Evolutionary conservation across 2,329 filamentous ascomycete species (phyloP).

Genomic region (Cladophialophora immunda): DNA sequence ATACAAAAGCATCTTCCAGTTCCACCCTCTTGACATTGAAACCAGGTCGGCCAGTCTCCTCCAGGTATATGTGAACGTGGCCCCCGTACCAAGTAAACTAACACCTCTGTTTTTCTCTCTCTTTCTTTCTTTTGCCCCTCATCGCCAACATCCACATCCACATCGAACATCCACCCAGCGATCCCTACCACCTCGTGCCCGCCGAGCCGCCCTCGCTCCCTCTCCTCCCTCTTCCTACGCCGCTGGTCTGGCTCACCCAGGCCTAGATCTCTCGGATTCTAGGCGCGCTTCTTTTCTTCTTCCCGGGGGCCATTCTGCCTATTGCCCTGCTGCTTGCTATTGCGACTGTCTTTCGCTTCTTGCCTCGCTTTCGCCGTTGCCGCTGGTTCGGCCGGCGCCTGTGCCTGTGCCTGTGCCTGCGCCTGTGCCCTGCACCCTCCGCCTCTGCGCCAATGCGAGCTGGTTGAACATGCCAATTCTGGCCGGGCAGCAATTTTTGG

Average conservation of each 20-base stretch:
- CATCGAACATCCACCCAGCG: not conserved
- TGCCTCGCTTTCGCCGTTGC: conserved; percentile 11
- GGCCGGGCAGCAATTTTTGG: conserved; percentile 20
- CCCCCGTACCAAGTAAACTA: not conserved
- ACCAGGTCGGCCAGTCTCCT: conserved; percentile 2
- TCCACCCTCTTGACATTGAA: not conserved
- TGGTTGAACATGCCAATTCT: conserved; percentile 31
- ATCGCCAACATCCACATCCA: not conserved
- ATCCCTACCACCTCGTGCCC: too few relatives aligned
- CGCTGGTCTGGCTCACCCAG: not conserved
- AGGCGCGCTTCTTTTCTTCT: conserved; percentile 10
- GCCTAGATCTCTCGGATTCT: not conserved
- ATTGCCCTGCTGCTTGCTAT: not conserved
- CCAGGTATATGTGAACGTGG: conserved; percentile 17
- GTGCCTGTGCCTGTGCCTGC: not conserved
- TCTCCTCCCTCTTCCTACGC: not conserved
- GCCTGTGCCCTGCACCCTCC: conserved; percentile 8
- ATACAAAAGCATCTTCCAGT: conserved; percentile 14
- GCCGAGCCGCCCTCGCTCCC: not conserved
- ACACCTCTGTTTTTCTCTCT: not conserved
- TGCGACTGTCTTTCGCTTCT: not conserved
- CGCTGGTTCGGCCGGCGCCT: conserved; percentile 14
- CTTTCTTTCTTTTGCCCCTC: conserved; percentile 10
- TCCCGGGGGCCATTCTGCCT: not conserved
- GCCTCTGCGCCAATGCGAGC: conserved; percentile 11